phyloP scores from a whole-genome alignment of 306 rosid species.

The Ziziphus jujuba region DNA sequence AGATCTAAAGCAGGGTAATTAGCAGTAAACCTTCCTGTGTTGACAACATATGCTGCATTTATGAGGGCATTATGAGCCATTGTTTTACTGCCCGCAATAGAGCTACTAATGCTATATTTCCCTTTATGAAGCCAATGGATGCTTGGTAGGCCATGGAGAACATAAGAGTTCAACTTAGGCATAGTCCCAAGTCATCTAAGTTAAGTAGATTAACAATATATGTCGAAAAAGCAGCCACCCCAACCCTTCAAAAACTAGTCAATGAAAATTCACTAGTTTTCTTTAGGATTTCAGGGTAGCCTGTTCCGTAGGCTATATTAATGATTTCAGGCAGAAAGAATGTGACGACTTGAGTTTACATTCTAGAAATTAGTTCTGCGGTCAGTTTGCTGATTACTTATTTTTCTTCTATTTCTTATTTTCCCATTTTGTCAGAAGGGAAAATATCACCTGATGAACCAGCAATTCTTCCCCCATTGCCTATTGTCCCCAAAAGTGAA shows the following conservation, averaged over 20 bases:
- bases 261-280: background rate
- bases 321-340: background rate
- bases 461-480: constrained; percentile 84
- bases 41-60: background rate
- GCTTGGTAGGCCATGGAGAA: background rate
- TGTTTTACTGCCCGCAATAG: background rate
- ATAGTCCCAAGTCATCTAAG: background rate
- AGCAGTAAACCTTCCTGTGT: background rate
- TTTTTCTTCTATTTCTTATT: constrained; percentile 18
- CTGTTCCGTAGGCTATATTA: background rate
- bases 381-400: constrained; percentile 15
- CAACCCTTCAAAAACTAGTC: background rate
- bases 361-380: background rate
- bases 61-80: background rate
- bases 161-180: background rate
- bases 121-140: background rate
- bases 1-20: constrained; percentile 92
- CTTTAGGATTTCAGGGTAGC: background rate
- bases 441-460: constrained; percentile 85
- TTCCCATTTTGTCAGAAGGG: constrained; percentile 55
- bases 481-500: constrained; percentile 70
- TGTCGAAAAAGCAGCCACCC: background rate
- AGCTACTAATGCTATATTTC: background rate
- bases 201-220: background rate
- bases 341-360: background rate